Evolutionary conservation across 2,329 filamentous ascomycete species (phyloP).

Genomic region (Diaporthe sp.): DNA sequence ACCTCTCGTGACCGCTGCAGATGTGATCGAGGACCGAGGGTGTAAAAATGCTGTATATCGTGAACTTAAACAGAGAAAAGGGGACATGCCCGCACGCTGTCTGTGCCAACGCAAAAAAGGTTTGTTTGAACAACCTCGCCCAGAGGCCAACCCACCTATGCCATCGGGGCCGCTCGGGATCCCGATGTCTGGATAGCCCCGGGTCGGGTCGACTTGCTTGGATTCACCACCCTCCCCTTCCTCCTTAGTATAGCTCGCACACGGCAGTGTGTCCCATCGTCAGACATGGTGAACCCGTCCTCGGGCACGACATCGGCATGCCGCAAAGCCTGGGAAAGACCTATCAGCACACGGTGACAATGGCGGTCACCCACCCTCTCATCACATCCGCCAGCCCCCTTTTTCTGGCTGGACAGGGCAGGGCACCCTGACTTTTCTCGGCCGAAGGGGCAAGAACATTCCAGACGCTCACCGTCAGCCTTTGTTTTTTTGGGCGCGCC

Average conservation of each 20-base stretch:
- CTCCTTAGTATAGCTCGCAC: neutral
- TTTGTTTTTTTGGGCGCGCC: neutral
- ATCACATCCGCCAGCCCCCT: conserved; percentile 9
- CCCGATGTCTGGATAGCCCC: neutral
- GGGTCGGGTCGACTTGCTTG: neutral
- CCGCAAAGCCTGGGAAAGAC: neutral
- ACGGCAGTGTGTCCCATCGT: conserved; percentile 5
- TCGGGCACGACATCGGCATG: conserved; percentile 4
- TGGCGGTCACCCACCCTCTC: neutral
- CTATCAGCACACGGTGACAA: conserved; percentile 14
- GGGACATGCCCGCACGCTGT: neutral
- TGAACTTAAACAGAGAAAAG: neutral
- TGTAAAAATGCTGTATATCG: neutral
- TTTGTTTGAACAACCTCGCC: neutral
- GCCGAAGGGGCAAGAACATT: neutral
- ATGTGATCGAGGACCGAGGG: no score
- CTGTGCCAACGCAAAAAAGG: neutral
- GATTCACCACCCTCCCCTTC: no score
- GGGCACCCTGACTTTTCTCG: neutral
- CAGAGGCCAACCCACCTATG: neutral
- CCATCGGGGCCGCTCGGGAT: neutral
- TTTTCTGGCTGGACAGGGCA: neutral
- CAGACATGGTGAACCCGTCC: conserved; percentile 19
- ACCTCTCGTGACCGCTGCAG: neutral
- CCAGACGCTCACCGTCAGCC: neutral